Evolutionary conservation across 768 basidiomycete genomes (phyloP).

Genomic region (Kwoniella shandongensis): DNA sequence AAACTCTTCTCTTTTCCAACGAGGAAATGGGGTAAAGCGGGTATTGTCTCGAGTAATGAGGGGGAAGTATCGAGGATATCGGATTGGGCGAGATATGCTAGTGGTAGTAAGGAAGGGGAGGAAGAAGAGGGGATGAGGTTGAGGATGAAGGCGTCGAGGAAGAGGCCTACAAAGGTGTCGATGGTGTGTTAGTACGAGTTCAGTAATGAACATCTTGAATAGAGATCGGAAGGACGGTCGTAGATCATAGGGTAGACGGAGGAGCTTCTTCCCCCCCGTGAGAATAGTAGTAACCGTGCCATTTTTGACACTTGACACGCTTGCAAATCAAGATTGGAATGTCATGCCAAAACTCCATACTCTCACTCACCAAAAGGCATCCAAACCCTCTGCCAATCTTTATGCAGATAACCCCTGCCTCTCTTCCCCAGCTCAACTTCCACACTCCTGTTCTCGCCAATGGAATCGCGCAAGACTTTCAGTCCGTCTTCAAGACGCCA

Average conservation of each 20-base stretch:
- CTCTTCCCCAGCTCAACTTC: conserved; percentile 45
- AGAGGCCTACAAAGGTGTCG: conserved; percentile 37
- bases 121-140: conserved; percentile 28
- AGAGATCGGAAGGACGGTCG: too few species aligned
- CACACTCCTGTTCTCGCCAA: conserved; percentile 34
- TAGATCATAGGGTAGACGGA: too few species aligned
- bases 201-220: too few species aligned
- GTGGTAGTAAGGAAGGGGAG: conserved; percentile 23
- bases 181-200: too few species aligned
- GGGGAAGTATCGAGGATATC: conserved; percentile 38
- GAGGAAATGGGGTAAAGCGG: conserved; percentile 32
- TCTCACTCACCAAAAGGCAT: conserved; percentile 46
- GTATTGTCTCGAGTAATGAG: conserved; percentile 21
- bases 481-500: conserved; percentile 32
- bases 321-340: not conserved
- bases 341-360: not conserved
- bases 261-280: too few species aligned
- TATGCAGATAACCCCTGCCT: conserved; percentile 48
- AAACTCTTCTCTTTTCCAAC: conserved; percentile 31
- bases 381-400: conserved; percentile 32
- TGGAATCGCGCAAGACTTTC: conserved; percentile 9
- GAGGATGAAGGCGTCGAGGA: conserved; percentile 51
- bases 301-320: too few species aligned
- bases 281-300: not conserved
- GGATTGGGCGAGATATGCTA: conserved; percentile 48